These are phyloP conservation scores for Claviceps sp. DNA, from an alignment of 2,329 filamentous ascomycete genomes.

Conservation along the genomic window DNA sequence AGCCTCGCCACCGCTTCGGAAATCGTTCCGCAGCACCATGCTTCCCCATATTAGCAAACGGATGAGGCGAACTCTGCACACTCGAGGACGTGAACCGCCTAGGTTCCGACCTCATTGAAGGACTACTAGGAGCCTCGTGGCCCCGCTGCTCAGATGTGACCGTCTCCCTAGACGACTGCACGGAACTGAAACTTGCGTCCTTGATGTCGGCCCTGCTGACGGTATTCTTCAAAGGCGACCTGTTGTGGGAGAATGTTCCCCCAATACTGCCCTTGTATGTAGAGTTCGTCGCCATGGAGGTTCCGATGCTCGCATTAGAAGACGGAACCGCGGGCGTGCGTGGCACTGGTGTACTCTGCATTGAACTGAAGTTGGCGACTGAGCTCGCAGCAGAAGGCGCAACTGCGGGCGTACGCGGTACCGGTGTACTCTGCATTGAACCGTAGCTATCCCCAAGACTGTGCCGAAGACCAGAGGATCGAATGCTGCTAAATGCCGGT, in stretches of 20 bases:
- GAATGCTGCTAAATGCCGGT: constrained; percentile 15
- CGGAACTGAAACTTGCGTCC: constrained; percentile 27
- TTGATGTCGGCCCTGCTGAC: constrained; percentile 47
- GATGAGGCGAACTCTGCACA: constrained; percentile 18
- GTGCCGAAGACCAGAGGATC: constrained; percentile 17
- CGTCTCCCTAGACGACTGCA: constrained; percentile 49
- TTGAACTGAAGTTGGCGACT: constrained; percentile 2
- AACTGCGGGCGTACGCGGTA: constrained; percentile 11
- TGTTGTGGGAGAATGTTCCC: constrained; percentile 66
- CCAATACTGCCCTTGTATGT: constrained; percentile 54
- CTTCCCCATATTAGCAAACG: constrained; percentile 25
- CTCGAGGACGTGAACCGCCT: constrained; percentile 14
- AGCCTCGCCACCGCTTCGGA: constrained; percentile 13
- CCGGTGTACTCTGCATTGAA: not conserved
- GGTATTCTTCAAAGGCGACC: constrained; percentile 73
- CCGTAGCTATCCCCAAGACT: constrained; percentile 22
- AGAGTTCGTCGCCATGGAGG: constrained; percentile 13
- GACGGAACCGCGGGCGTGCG: constrained; percentile 13
- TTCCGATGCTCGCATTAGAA: constrained; percentile 9
- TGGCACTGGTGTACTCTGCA: not conserved
- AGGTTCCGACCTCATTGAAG: constrained; percentile 22
- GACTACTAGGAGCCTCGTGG: constrained; percentile 25
- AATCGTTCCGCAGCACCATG: constrained; percentile 28
- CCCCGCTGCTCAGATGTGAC: constrained; percentile 41
- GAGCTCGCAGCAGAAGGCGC: constrained; percentile 11